Conservation (phyloP, 495 filamentous ascomycete genomes). For the Poronia punctata region DNA sequence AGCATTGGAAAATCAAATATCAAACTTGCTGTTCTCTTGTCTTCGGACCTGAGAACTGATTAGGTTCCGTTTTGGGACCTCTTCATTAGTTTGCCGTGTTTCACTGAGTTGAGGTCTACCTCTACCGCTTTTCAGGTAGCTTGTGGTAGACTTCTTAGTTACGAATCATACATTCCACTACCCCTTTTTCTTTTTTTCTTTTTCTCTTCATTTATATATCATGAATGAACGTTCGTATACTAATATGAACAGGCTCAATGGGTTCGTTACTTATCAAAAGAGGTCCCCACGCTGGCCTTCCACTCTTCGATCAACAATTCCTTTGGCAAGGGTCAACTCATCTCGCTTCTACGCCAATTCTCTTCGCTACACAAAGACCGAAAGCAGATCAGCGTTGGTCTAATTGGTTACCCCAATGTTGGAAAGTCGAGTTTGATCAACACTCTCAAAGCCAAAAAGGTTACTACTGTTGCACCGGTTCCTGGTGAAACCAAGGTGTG, state of each 20-base stretch:
- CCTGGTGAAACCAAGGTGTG: slow-evolving; percentile 95
- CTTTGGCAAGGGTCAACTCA: slow-evolving; percentile 74
- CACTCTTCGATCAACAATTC: slow-evolving; percentile 88
- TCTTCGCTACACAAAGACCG: slow-evolving; percentile 81
- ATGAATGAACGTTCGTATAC: slow-evolving; percentile 1
- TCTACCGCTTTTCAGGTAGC: slow-evolving; percentile 34
- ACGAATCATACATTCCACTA: slow-evolving; percentile 80
- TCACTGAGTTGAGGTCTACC: slow-evolving; percentile 80
- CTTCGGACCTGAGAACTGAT: slow-evolving; percentile 55
- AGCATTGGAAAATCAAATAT: slow-evolving; percentile 83
- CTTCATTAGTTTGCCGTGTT: slow-evolving; percentile 59
- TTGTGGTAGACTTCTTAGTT: slow-evolving; percentile 91
- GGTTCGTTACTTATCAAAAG: slow-evolving; percentile 73
- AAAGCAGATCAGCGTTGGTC: slow-evolving; percentile 84
- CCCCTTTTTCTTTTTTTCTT: slow-evolving; percentile 3
- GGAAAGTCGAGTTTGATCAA: slow-evolving; percentile 94
- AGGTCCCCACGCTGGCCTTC: slow-evolving; percentile 90
- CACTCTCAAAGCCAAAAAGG: slow-evolving; percentile 83
- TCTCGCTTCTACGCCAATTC: slow-evolving; percentile 81
- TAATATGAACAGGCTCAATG: slow-evolving; percentile 62
- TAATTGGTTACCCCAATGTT: slow-evolving; percentile 81
- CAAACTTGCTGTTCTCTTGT: slow-evolving; percentile 58
- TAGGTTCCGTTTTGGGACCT: slow-evolving; percentile 79
- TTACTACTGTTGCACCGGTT: slow-evolving; percentile 90
- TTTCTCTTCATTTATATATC: slow-evolving; percentile 4